These are phyloP conservation scores for Rhodotorula diobovata DNA, from an alignment of 768 basidiomycete genomes.

Conservation along the genomic window DNA sequence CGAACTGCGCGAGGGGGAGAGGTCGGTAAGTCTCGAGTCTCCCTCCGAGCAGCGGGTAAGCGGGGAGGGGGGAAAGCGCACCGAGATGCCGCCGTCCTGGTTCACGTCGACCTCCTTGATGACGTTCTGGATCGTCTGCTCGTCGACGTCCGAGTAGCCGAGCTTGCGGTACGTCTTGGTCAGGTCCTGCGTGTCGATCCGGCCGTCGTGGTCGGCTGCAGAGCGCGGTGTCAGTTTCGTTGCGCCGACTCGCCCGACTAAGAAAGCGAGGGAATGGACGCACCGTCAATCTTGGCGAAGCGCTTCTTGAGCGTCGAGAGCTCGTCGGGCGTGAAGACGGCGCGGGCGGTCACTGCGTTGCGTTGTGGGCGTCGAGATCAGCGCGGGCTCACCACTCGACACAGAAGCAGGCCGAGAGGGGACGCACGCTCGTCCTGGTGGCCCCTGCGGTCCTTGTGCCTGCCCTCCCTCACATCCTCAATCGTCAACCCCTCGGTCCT, in stretches of 20 bases:
- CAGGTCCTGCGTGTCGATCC: conserved; percentile 60
- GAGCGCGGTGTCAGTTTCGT: not conserved
- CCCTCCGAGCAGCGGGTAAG: not conserved
- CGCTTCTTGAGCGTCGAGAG: conserved; percentile 48
- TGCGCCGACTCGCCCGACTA: not conserved
- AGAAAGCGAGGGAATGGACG: conserved; percentile 13
- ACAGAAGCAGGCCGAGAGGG: conserved; percentile 6
- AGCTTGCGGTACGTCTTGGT: conserved; percentile 72
- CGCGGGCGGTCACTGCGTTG: conserved; percentile 43
- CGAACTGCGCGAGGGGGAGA: conserved; percentile 52
- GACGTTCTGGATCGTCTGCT: conserved; percentile 46
- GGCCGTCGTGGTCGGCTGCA: conserved; percentile 54
- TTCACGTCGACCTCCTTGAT: conserved; percentile 49
- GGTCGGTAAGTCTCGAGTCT: not conserved
- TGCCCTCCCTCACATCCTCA: conserved; percentile 41
- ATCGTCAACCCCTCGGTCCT: conserved; percentile 37
- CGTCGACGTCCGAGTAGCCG: conserved; percentile 55
- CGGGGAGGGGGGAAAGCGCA: not conserved
- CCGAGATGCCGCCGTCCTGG: conserved; percentile 54
- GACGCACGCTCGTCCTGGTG: conserved; percentile 38
- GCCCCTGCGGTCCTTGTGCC: conserved; percentile 37
- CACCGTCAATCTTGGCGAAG: conserved; percentile 48
- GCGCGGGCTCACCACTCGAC: not conserved
- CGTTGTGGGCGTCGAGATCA: conserved; percentile 24
- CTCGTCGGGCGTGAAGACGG: conserved; percentile 41